phyloP scores from a whole-genome alignment of 2,329 filamentous ascomycete species.

The Magnaporthiopsis rhizophila region DNA sequence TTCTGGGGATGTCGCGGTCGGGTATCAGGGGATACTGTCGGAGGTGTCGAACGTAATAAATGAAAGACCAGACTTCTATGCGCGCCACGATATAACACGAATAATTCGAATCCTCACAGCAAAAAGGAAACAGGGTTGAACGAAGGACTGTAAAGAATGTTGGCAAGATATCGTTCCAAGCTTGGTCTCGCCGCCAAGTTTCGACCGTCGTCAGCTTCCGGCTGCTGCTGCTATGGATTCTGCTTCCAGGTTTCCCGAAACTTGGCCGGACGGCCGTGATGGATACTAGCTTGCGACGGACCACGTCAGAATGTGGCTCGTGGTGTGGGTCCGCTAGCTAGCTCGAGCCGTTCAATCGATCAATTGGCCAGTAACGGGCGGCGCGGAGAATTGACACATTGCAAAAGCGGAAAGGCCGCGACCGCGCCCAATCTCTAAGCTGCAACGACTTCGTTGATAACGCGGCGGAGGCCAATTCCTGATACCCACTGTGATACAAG shows the following conservation, averaged over 20 bases:
- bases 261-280: background rate
- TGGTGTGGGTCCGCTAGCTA: background rate
- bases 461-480: background rate
- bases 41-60: background rate
- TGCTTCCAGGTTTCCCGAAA: background rate
- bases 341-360: background rate
- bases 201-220: background rate
- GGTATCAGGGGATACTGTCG: background rate
- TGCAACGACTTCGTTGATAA: background rate
- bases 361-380: background rate
- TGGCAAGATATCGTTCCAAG: background rate
- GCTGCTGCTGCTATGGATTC: background rate
- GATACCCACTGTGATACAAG: background rate
- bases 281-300: background rate
- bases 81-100: background rate
- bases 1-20: background rate
- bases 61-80: background rate
- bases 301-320: background rate
- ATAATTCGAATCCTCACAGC: background rate
- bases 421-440: background rate
- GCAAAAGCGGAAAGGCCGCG: background rate
- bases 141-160: background rate
- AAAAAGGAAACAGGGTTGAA: background rate
- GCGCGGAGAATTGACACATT: constrained; percentile 1
- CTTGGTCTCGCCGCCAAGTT: background rate